Evolutionary conservation across 768 basidiomycete species (phyloP), one percentile per base, ranked within the genome.

Genomic region (Chlorophyllum brunneum): DNA sequence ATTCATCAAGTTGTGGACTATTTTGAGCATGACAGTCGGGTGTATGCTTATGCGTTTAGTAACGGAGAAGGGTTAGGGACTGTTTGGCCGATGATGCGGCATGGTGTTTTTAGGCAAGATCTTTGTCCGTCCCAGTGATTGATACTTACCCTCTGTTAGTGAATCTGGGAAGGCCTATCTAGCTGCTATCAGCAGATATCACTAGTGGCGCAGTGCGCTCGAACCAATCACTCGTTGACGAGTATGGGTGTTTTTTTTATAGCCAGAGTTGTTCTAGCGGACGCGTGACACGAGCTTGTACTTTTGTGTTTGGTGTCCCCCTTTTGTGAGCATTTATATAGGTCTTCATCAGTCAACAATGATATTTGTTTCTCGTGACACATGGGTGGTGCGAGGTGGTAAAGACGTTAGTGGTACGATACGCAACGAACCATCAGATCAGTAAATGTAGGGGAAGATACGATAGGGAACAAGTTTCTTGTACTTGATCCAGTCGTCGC

Each of bases 401-500:
- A n/a, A n/a, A n/a, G n/a, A n/a, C n/a, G n/a, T n/a, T n/a, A n/a
- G n/a, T n/a, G n/a, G n/a, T n/a, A n/a, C n/a, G n/a, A n/a, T n/a
- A n/a, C n/a, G n/a, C n/a, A n/a, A n/a, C n/a, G n/a, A n/a, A 33
- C 16, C 36, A 37, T 15, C n/a, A n/a, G 3, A 10, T 45, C 63
- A 92, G 65, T 91, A 92, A 23, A 92, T 68, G 63, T 88, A 91
- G 38, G 92, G 93, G 58, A 95, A 76, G 57, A 95, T 95, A 54
- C 86, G 80, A 59, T 78, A 95, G 1, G 86, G 88, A 23, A 97
- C 95, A 23, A 91, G 70, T 61, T 84, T 77, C 72, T 83, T 91
- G 74, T 98, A 98, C 69, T 78, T 85, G 50, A 83, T 76, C 95
- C 95, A 98, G 62, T 98, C 95, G 59, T 89, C 81, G 22, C 95